Base-by-base conservation (phyloP, 108 stramenopile genomes). In the Epipyxis sp. region DNA sequence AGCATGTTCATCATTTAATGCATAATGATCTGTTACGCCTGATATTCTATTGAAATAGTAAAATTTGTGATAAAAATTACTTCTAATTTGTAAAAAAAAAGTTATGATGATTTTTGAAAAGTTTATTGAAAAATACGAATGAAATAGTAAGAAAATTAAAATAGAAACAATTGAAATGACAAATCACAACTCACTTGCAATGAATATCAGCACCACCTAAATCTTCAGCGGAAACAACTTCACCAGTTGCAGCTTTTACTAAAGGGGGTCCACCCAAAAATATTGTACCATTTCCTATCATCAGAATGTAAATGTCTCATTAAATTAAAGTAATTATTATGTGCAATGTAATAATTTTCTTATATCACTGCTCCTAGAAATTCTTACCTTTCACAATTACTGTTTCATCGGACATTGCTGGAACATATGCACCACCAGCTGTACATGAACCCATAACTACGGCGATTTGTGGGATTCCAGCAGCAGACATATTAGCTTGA, bases 181-280 rank as follows among this genome's bases (percentile, higher is more conserved):
- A n/a, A n/a, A n/a, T n/a, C n/a, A n/a, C n/a, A n/a, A 57, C 54
- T 77, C 78, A 82, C 65, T 85, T 84, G 1, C 91, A 91, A 86
- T 98, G 98, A 1, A 97, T 94, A 59, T 89, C 88, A 0, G 96
- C 98, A 16, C 98, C 98, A 37, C 98, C 98, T 61, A 98, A 82
- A 39, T 94, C 94, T 79, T 98, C 94, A n/a, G 96, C 93, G 32
- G 92, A 79, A 13, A 98, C 94, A 39, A 92, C 87, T 81, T 98
- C 96, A 34, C 96, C 95, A 3, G 96, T 98, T 1, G 98, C 98
- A 0, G 96, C 96, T 74, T 93, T 93, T 16, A 98, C 98, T 44
- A 98, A 85, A n/a, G 98, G 98, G 35, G 98, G 98, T n/a, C 98
- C 98, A 43, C 94, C 98, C 44, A 98, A 81, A 85, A 98, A 98